These are phyloP conservation scores for Abelmoschus esculentus DNA, from an alignment of 345 rosid genomes.

Conservation along the genomic window DNA sequence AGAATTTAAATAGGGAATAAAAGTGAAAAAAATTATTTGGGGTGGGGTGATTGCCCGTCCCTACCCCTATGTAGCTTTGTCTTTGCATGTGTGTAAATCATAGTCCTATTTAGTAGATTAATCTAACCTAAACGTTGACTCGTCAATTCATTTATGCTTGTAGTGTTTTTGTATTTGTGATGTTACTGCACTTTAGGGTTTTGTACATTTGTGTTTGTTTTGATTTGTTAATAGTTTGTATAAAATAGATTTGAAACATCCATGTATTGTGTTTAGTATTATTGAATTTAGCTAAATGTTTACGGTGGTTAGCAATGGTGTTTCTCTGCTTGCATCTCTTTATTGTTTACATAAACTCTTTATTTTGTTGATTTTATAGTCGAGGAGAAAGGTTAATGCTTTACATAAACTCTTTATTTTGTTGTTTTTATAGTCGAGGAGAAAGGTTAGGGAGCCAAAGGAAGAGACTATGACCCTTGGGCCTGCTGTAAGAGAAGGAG, in stretches of 20 bases:
- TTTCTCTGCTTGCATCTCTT: not conserved
- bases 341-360: not conserved
- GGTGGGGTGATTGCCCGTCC: too few species aligned
- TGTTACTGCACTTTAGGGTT: too few species aligned
- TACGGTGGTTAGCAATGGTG: too few species aligned
- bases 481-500: slow-evolving; percentile 20
- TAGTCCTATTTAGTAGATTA: not conserved
- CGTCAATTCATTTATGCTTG: not conserved
- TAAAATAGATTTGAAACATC: not conserved
- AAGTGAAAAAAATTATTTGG: too few species aligned
- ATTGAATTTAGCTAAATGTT: not conserved
- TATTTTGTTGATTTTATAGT: too few species aligned
- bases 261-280: not conserved
- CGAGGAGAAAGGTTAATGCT: too few species aligned
- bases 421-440: slow-evolving; percentile 43
- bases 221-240: too few species aligned
- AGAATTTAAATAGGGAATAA: too few species aligned
- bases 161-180: too few species aligned
- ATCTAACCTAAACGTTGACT: too few species aligned
- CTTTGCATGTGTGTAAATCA: not conserved
- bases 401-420: not conserved
- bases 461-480: slow-evolving; percentile 39
- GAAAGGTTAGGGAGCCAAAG: slow-evolving; percentile 70
- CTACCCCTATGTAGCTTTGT: too few species aligned
- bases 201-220: too few species aligned